Conservation (phyloP, 2,329 filamentous ascomycete genomes). For the Diplodia scrobiculata region DNA sequence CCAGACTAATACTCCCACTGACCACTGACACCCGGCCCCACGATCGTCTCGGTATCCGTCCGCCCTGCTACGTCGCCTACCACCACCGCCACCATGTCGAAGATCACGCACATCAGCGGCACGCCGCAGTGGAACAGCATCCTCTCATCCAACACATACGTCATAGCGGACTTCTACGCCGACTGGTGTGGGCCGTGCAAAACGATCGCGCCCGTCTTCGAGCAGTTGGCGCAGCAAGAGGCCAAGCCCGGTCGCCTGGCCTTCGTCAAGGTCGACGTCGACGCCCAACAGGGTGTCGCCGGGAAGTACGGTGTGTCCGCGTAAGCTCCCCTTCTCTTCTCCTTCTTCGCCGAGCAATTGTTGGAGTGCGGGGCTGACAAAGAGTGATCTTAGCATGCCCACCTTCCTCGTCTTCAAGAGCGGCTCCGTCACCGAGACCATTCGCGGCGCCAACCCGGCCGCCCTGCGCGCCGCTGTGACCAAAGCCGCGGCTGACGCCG, state of each 20-base stretch:
- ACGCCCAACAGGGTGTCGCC: slow-evolving; percentile 55
- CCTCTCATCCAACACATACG: slow-evolving; percentile 42
- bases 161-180: slow-evolving; percentile 57
- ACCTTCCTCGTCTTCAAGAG: slow-evolving; percentile 54
- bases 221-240: slow-evolving; percentile 55
- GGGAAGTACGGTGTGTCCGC: slow-evolving; percentile 54
- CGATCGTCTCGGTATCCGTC: background rate
- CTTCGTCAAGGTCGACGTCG: slow-evolving; percentile 60
- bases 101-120: slow-evolving; percentile 41
- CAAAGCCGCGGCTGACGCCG: slow-evolving; percentile 48
- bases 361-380: slow-evolving; percentile 16
- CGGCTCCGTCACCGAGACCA: slow-evolving; percentile 49
- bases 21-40: background rate
- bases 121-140: slow-evolving; percentile 43
- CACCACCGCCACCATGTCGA: slow-evolving; percentile 33
- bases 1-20: background rate
- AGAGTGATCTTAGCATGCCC: slow-evolving; percentile 45
- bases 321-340: slow-evolving; percentile 34
- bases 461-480: slow-evolving; percentile 52
- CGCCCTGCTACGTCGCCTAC: background rate
- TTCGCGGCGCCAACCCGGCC: slow-evolving; percentile 53
- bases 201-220: slow-evolving; percentile 56
- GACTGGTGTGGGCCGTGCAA: slow-evolving; percentile 63
- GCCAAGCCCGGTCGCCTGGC: slow-evolving; percentile 50
- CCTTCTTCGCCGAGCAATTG: slow-evolving; percentile 33